A percentile compares a stretch with the other conserved stretches of the same genome.
phyloP scores from a whole-genome alignment of 2,329 filamentous ascomycete species.

The Nemania bipapillata region DNA sequence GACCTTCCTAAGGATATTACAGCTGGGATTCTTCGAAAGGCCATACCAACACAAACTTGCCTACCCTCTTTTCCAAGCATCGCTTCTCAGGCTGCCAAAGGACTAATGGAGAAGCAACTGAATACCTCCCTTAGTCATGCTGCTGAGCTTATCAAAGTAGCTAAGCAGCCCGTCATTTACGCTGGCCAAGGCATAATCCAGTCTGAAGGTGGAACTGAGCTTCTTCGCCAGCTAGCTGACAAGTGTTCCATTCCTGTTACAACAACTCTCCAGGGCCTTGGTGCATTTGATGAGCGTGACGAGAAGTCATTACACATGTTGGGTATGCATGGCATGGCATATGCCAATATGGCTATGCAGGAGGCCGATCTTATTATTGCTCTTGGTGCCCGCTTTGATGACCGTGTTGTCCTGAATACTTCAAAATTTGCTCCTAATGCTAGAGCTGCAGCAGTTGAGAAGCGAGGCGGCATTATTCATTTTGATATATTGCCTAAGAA shows the following conservation, averaged over 20 bases:
- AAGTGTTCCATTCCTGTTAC: slow-evolving; percentile 24
- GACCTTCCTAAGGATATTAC: slow-evolving; percentile 29
- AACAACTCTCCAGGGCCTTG: slow-evolving; percentile 85
- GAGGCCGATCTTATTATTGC: slow-evolving; percentile 96
- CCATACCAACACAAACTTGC: slow-evolving; percentile 19
- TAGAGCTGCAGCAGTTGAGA: slow-evolving; percentile 84
- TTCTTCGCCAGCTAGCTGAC: slow-evolving; percentile 22
- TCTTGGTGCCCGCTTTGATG: slow-evolving; percentile 91
- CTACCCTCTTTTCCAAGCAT: slow-evolving; percentile 18
- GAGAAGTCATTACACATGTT: slow-evolving; percentile 97
- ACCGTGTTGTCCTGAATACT: slow-evolving; percentile 86
- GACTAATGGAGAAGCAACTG: slow-evolving; percentile 19
- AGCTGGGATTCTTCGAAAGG: slow-evolving; percentile 24
- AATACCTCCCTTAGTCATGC: slow-evolving; percentile 17
- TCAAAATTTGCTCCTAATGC: slow-evolving; percentile 89
- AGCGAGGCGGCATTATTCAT: slow-evolving; percentile 92
- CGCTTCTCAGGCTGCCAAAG: slow-evolving; percentile 23
- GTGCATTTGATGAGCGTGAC: slow-evolving; percentile 91
- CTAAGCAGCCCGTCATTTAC: slow-evolving; percentile 26
- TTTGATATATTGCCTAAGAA: slow-evolving; percentile 99
- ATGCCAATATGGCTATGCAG: slow-evolving; percentile 99
- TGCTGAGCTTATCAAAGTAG: slow-evolving; percentile 24
- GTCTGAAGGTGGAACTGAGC: slow-evolving; percentile 15
- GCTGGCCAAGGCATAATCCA: slow-evolving; percentile 25
- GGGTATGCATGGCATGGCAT: slow-evolving; percentile 96